Base-by-base conservation (phyloP, 306 rosid genomes). In the Acmispon strigosus region DNA sequence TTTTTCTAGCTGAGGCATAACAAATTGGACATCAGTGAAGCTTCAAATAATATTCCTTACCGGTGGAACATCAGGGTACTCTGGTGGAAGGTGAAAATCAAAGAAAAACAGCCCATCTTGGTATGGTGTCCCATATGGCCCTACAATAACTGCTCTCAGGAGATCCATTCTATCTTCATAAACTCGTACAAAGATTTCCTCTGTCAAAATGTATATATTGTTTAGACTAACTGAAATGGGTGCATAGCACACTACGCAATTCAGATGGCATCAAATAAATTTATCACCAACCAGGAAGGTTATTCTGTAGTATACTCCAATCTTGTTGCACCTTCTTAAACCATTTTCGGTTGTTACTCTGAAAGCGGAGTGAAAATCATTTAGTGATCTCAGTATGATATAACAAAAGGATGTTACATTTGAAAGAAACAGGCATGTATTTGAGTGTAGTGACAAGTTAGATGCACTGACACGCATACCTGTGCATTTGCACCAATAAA, bases 71-170 rank as follows among this genome's bases (percentile, higher is more conserved):
- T 95, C 97, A 19, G 99, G 99, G 77, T 91, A 95, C 78, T 91
- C 99, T 10, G 89, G 87, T 4, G 99, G 97, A 76, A 95, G 99
- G 86, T 91, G 91, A 86, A 95, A 95, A 81, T 95, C 99, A 67
- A 95, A 95, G 93, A 91, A 87, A 81, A 95, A 95, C 62, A 95
- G 92, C 45, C 99, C 99, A 78, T 95, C 99, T 86, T 95, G 99
- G 90, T 95, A 95, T 70, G 97, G 99, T 13, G 99, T 95, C 75
- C 99, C 99, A 59, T 89, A 95, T 44, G 99, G 92, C 86, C 99
- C 99, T 70, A 95, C 86, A 81, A 95, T 95, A 72, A 95, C 99
- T 27, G 99, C 92, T 78, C 99, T 86, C 60, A 95, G 69, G 56
- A 95, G 96, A 81, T 91, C 97, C 97, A 95, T 89, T 77, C 97